Base-by-base conservation (phyloP, 2,329 filamentous ascomycete genomes). In the Aureobasidium sp. region DNA sequence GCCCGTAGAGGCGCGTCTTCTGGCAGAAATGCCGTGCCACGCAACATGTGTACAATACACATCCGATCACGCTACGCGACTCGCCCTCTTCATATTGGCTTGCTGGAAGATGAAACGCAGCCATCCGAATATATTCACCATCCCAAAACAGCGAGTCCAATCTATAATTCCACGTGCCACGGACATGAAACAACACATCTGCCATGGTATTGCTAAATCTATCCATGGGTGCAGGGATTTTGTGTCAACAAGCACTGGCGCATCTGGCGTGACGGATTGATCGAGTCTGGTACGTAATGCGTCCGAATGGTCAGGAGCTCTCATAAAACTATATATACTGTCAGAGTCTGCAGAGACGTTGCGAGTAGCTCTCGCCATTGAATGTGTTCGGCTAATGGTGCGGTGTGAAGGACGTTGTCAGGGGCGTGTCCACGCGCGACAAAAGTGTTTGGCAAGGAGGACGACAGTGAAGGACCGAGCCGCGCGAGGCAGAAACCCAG, bases 171-270 rank as follows among this genome's bases (percentile, higher is more conserved):
- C 51, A 55, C 51, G 51, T 55, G 51, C 51, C 11, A 33, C n/a
- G 37, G 17, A 19, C 38, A 31, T 55, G 37, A 43, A 55, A 55
- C 37, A 35, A n/a, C 27, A 19, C 13, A 21, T 13, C 37, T 55
- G 51, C 51, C 51, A 55, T 55, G 51, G 51, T 29, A 29, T 55
- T 55, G 38, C 51, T 55, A 55, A 55, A 55, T 42, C 37, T 21
- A 55, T 55, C 25, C 10, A 40, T 43, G n/a, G 37, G n/a, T 43
- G 51, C 51, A 55, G n/a, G n/a, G 51, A 43, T 31, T 42, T 15
- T 55, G 37, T 23, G 51, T 43, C 17, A 33, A 33, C 19, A 37
- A 55, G 17, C 51, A 42, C 29, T 15, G 29, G 10, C n/a, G 46
- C 31, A 50, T 4, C 38, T 53, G 37, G 27, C 37, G 19, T 42